Evolutionary conservation across 345 rosid genomes (phyloP), one percentile per base, ranked within the genome.

Genomic region (Heritiera littoralis): DNA sequence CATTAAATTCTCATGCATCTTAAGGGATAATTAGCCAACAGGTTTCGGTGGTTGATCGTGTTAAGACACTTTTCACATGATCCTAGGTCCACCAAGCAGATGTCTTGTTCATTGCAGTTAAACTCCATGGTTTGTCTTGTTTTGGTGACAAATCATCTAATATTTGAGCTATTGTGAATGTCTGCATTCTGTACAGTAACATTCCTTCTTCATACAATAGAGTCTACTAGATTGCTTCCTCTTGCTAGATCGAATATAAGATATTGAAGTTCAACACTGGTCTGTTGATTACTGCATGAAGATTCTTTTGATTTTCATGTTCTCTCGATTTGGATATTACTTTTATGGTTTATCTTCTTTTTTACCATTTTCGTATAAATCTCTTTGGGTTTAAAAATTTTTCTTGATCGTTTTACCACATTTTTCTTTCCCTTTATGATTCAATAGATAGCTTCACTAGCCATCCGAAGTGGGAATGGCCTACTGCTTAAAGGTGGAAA

Each of bases 401-500:
- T 55, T 49, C 11, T 54, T 7, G 10, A 38, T 20, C 66, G 4
- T 28, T 70, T 66, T 67, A 66, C 10, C 49, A 14, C 8, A 2
- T 41, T 28, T 65, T 49, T 56, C 41, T 56, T 78, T 20, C 15
- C 18, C 66, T 71, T 65, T 41, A 23, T 81, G 60, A 51, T 75
- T 74, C 68, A 43, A 80, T 69, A 92, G 96, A 92, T 90, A 64
- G 91, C 96, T 75, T 86, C 92, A 20, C 78, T 92, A 78, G 92
- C 96, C 71, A 85, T 92, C 64, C 87, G 93, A 66, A 97, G 98
- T 80, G 99, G 99, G 83, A 97, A 97, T 82, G 99, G 93, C 64
- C 90, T 94, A 63, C 87, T 97, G 52, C 78, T 97, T 76, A 97
- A 97, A 85, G 98, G 98, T 74, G 99, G 99, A 63, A 97, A 93